Base-by-base conservation (phyloP, 345 rosid species). In the Schrenkiella parvula region DNA sequence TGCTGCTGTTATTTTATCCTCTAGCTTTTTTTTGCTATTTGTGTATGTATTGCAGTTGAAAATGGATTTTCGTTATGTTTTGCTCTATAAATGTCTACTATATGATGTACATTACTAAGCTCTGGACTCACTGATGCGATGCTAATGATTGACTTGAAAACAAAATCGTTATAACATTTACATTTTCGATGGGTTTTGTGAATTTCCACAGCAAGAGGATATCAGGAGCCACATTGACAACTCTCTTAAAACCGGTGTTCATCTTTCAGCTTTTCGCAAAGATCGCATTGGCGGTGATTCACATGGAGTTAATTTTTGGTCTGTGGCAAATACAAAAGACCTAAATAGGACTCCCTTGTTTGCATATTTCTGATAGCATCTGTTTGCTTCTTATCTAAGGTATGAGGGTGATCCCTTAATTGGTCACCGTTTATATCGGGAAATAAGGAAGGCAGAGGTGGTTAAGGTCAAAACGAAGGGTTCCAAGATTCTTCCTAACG, bases 231-330 rank as follows among this genome's bases (percentile, higher is more conserved):
- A 86, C 81, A 92, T 95, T 70, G 99, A 95, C 78, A 88, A 76
- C 80, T 90, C 98, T 38, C 70, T 95, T 29, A 95, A 92, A 78
- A 87, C 86, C 72, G 97, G 98, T 41, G 82, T 84, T 68, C 96
- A 83, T 66, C 91, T 90, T 74, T 80, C 96, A 59, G 74, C 80
- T 60, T 92, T 95, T 55, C 97, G 99, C 41, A 92, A 84, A 85
- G 97, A 92, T 64, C 98, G 98, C 21, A 35, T 82, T 60, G 99
- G 99, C 72, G 99, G 99, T 70, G 98, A 92, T 84, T 92, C 95
- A 29, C 84, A 86, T 76, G 99, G 98, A 80, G 83, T 92, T 70
- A 87, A 82, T 82, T 95, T 87, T 71, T 95, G 98, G 99, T 95
- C 73, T 71, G 79, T 44, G 31, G 12, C 60, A 47, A 53, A 58